phyloP scores from a whole-genome alignment of 2,329 filamentous ascomycete species.

The Nemania serpens region DNA sequence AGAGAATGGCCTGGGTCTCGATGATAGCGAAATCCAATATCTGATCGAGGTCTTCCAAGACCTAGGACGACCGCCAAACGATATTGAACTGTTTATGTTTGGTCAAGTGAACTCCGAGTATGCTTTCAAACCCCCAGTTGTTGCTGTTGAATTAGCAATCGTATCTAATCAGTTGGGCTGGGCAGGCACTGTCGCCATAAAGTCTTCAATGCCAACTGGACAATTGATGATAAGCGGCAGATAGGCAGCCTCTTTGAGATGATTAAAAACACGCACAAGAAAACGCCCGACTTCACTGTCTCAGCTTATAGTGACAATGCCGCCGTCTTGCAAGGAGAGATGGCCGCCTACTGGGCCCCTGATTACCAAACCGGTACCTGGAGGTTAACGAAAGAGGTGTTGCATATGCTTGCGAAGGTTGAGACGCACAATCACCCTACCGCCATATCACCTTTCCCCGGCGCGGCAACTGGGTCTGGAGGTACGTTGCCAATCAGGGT shows the following conservation, averaged over 20 bases:
- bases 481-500: constrained; percentile 50
- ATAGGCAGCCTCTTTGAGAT: constrained; percentile 86
- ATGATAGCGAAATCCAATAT: constrained; percentile 89
- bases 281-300: constrained; percentile 79
- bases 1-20: constrained; percentile 81
- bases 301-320: constrained; percentile 98
- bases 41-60: constrained; percentile 81
- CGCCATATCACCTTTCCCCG: constrained; percentile 77
- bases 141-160: not conserved
- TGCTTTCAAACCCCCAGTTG: not conserved
- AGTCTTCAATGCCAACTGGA: constrained; percentile 93
- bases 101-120: constrained; percentile 99
- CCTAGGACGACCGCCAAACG: constrained; percentile 66
- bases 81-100: constrained; percentile 99
- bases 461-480: constrained; percentile 92
- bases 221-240: constrained; percentile 84
- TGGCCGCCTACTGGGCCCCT: constrained; percentile 82
- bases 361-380: constrained; percentile 85
- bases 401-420: constrained; percentile 90
- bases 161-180: constrained; percentile 8
- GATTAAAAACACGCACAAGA: constrained; percentile 94
- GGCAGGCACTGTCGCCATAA: constrained; percentile 36
- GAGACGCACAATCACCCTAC: constrained; percentile 99
- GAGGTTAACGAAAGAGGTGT: constrained; percentile 82
- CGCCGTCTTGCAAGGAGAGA: constrained; percentile 79